A percentile compares a stretch with the other conserved stretches of the same genome.
phyloP scores from a whole-genome alignment of 106 monocot genomes.

The Dactylorhiza incarnata region DNA sequence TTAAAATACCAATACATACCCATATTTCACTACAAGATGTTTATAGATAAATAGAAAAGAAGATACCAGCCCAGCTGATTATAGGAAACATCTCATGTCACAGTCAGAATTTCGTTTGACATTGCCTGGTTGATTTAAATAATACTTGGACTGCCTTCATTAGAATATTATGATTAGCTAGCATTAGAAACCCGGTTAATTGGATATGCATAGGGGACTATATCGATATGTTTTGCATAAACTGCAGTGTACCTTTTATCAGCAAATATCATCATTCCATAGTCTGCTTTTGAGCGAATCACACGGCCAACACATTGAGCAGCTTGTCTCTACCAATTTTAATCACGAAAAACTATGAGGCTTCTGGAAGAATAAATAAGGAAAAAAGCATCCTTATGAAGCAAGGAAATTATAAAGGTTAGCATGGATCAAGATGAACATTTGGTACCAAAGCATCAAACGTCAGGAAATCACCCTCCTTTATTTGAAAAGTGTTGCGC shows the following conservation, averaged over 20 bases:
- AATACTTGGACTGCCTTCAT: not conserved
- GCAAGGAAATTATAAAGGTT: not conserved
- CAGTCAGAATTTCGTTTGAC: not conserved
- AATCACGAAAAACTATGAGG: not conserved
- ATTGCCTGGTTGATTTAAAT: not conserved
- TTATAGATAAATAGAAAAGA: not conserved
- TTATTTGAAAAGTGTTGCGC: constrained; percentile 94
- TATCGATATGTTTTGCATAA: not conserved
- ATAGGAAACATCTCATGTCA: not conserved
- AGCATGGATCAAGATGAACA: not conserved
- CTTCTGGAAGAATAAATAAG: not conserved
- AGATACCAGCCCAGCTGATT: not conserved
- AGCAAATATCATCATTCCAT: constrained; percentile 99
- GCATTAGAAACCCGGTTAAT: not conserved
- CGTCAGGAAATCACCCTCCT: constrained; percentile 98
- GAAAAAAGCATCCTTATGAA: not conserved
- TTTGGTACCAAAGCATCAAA: constrained; percentile 95
- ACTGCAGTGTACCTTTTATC: constrained; percentile 72
- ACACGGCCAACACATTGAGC: constrained; percentile 99
- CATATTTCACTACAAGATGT: not conserved
- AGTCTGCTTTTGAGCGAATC: constrained; percentile 98
- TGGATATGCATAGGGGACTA: not conserved
- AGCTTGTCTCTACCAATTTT: constrained; percentile 73
- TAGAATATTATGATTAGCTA: not conserved
- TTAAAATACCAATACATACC: not conserved